Percentiles rank a stretch among this genome's conserved stretches.
Conservation (phyloP, 495 filamentous ascomycete species). For the Massariosphaeria phaeospora region DNA sequence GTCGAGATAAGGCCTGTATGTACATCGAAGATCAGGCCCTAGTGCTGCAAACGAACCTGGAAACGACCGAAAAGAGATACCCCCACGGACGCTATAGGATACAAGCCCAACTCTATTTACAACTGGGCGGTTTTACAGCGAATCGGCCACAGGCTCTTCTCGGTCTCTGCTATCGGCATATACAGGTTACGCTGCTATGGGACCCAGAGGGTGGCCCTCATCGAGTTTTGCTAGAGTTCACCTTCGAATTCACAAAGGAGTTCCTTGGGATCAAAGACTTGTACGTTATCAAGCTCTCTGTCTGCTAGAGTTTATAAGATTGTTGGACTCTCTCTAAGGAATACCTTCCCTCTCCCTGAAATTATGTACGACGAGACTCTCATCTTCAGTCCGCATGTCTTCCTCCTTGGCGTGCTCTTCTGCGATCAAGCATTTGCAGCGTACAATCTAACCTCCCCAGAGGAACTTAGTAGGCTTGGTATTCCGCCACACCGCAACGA, state of each 20-base stretch:
- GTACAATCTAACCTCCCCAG: constrained; percentile 36
- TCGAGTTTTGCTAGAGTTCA: constrained; percentile 16
- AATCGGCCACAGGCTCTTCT: not conserved
- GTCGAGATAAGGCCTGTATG: constrained; percentile 18
- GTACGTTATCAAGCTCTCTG: not conserved
- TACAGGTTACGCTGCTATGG: not conserved
- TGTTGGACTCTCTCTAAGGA: no score
- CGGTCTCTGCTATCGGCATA: not conserved
- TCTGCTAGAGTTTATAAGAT: constrained; percentile 5
- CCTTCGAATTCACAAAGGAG: constrained; percentile 17
- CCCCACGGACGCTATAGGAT: constrained; percentile 10
- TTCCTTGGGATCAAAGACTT: constrained; percentile 13
- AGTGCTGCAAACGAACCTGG: constrained; percentile 15
- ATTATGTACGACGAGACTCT: constrained; percentile 42
- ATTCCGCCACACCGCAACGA: constrained; percentile 21
- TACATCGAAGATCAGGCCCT: constrained; percentile 7
- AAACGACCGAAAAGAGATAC: constrained; percentile 13
- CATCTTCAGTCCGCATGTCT: constrained; percentile 40
- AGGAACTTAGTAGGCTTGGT: constrained; percentile 34
- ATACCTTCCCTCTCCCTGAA: constrained; percentile 41
- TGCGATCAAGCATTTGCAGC: constrained; percentile 36
- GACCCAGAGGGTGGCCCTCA: constrained; percentile 8
- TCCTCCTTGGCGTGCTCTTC: constrained; percentile 42
- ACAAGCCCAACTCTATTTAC: constrained; percentile 4
- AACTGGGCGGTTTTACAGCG: not conserved